These are phyloP conservation scores for Calycina marina DNA, from an alignment of 2,329 filamentous ascomycete genomes.

Conservation along the genomic window DNA sequence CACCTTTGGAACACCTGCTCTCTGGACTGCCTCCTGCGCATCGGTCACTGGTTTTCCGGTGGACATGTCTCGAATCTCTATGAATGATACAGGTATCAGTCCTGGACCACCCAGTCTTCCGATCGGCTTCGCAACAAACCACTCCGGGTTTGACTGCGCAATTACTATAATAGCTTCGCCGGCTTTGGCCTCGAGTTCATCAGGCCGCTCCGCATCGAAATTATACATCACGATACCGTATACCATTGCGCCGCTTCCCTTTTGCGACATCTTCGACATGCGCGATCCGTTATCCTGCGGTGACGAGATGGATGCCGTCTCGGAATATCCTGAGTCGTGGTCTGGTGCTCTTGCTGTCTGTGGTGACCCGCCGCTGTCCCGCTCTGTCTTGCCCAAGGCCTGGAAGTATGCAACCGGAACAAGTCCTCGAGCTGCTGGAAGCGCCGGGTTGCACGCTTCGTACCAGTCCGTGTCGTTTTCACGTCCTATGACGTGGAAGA, in stretches of 20 bases:
- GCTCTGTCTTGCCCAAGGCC: constrained; percentile 76
- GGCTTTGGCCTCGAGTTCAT: constrained; percentile 88
- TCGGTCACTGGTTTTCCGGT: constrained; percentile 72
- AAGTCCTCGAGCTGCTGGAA: constrained; percentile 75
- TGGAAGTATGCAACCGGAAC: constrained; percentile 94
- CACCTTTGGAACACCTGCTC: constrained; percentile 82
- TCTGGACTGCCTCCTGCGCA: constrained; percentile 69
- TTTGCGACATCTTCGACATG: constrained; percentile 27
- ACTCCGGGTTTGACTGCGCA: constrained; percentile 94
- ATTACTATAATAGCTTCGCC: constrained; percentile 97
- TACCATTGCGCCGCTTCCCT: constrained; percentile 72
- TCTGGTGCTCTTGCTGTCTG: constrained; percentile 46
- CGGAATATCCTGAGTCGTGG: constrained; percentile 85
- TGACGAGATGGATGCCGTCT: constrained; percentile 27
- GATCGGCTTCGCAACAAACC: constrained; percentile 99
- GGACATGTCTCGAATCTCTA: constrained; percentile 90
- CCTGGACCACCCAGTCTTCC: constrained; percentile 89
- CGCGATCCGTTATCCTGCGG: constrained; percentile 23
- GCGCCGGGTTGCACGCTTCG: constrained; percentile 88
- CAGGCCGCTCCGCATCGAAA: constrained; percentile 86
- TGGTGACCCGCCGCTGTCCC: constrained; percentile 65
- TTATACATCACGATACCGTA: constrained; percentile 97
- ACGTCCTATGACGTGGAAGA: constrained; percentile 93
- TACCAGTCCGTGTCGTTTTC: constrained; percentile 96
- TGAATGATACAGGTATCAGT: constrained; percentile 89